Evolutionary conservation across 148 eudicot genomes (phyloP).

Genomic region (Vaccinium myrtillus): DNA sequence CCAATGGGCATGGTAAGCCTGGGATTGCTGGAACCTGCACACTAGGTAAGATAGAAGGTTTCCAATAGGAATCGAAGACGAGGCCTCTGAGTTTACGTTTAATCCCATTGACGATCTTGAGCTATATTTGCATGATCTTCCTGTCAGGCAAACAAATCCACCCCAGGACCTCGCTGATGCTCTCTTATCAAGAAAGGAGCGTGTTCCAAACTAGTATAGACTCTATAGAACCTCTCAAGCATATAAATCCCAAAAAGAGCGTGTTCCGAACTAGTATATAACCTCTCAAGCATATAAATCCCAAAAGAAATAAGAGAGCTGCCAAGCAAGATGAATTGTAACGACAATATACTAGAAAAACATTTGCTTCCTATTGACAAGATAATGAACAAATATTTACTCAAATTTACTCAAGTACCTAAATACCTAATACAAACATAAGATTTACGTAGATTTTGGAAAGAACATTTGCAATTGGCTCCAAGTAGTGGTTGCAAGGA

Average conservation of each 20-base stretch:
- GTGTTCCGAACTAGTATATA: background rate
- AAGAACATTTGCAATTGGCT: background rate
- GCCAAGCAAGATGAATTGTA: background rate
- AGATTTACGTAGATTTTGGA: background rate
- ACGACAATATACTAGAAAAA: background rate
- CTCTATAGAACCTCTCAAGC: background rate
- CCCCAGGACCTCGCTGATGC: background rate
- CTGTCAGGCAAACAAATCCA: background rate
- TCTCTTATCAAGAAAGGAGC: background rate
- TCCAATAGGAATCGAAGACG: background rate
- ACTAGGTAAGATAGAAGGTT: background rate
- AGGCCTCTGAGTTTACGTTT: background rate
- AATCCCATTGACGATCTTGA: background rate
- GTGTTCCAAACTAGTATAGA: background rate
- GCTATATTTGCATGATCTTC: background rate
- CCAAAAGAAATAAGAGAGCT: background rate
- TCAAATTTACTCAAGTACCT: background rate
- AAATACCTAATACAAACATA: background rate
- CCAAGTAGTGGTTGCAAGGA: background rate
- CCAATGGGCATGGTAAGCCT: background rate
- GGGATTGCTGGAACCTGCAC: too few species aligned
- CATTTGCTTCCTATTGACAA: background rate
- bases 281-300: background rate
- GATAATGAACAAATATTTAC: background rate
- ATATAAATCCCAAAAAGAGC: background rate